These are phyloP conservation scores for Talaromyces wortmannii DNA, from an alignment of 495 filamentous ascomycete species.

Conservation along the genomic window DNA sequence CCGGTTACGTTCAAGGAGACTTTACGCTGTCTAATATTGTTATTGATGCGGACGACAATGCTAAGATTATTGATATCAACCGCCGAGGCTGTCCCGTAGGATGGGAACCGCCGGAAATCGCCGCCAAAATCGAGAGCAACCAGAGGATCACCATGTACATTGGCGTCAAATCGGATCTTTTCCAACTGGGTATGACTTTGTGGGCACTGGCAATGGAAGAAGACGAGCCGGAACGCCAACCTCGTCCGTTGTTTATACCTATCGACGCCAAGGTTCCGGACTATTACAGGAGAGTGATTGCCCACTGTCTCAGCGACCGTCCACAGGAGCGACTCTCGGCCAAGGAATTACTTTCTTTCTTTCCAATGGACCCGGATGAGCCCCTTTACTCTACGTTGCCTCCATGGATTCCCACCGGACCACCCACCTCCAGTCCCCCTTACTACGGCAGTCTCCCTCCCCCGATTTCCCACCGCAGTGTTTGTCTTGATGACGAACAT, in stretches of 20 bases:
- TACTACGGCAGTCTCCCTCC: not conserved
- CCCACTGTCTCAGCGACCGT: constrained; percentile 47
- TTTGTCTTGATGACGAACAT: constrained; percentile 2
- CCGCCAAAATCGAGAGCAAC: constrained; percentile 78
- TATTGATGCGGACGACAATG: constrained; percentile 75
- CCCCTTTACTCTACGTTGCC: not conserved
- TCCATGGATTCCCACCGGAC: not conserved
- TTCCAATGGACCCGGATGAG: constrained; percentile 23
- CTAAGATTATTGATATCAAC: constrained; percentile 98
- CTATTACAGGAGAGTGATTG: constrained; percentile 53
- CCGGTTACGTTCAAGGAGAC: constrained; percentile 95
- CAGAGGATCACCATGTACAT: constrained; percentile 98
- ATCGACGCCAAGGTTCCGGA: constrained; percentile 43
- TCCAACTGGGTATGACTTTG: constrained; percentile 93
- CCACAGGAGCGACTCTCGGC: constrained; percentile 50
- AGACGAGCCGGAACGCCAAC: constrained; percentile 81
- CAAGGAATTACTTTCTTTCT: constrained; percentile 47
- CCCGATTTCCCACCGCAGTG: not conserved
- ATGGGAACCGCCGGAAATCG: constrained; percentile 95
- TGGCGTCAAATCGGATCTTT: constrained; percentile 94
- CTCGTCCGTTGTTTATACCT: constrained; percentile 56
- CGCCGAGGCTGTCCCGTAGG: constrained; percentile 90
- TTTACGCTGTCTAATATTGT: constrained; percentile 98
- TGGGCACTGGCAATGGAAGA: constrained; percentile 85
- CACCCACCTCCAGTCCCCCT: not conserved